Base-by-base conservation (phyloP, 208 protist genomes). In the Leishmania aethiopica region DNA sequence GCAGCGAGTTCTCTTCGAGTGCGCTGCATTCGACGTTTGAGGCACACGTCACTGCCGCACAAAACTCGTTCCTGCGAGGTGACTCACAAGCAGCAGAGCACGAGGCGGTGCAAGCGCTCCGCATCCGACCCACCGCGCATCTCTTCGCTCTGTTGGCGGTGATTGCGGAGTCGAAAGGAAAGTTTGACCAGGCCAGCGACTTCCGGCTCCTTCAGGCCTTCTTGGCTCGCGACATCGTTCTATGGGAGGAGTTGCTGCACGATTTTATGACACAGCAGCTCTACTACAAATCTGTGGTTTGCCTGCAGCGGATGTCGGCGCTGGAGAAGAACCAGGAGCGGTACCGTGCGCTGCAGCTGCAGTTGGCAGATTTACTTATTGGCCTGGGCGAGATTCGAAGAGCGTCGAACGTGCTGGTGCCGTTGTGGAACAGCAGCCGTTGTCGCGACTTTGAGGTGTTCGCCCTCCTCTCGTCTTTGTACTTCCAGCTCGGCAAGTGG, bases 391-490 rank as follows among this genome's bases (percentile, higher is more conserved):
- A 97, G 81, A 88, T 96, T 57, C 86, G 89, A 7, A 87, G 92
- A 7, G 95, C 95, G 2, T 80, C 85, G 40, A 90, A 89, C 45
- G 90, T 96, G 25, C 80, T 97, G 8, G 84, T 96, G 73, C 83
- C 88, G 28, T 53, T 98, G 37, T 98, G 95, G 93, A 92, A 94
- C 67, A 87, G 87, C 80, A 97, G 93, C 71, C 71, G 89, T 15
- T 96, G 87, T 67, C 78, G 86, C 42, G 95, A 98, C 74, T 98
- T 97, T 86, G 95, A 96, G 75, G 95, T 97, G 22, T 98, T 98
- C 80, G 92, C 95, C 2, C 86, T 93, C 47, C 85, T 98, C 28
- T 89, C 95, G n/a, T 93, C 91, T 7, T 78, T 98, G 42, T 98
- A 95, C 82, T 98, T 98, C 78, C 95, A 98, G 81, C 86, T 96